Conservation (phyloP, 352 stramenopile species). For the Pythium pyrilobum region DNA sequence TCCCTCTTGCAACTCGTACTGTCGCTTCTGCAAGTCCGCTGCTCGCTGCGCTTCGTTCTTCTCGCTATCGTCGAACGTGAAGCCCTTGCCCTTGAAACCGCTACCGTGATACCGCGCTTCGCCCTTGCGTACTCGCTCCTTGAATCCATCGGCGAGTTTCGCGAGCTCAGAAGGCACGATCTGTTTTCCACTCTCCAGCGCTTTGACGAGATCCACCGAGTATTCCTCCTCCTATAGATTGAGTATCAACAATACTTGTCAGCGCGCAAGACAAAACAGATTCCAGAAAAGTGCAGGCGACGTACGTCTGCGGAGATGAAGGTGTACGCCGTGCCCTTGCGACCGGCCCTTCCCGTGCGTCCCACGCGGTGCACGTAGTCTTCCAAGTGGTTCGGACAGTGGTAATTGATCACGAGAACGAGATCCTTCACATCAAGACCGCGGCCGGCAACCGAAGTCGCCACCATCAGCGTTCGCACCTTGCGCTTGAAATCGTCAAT, state of each 20-base stretch:
- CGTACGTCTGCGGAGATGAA: conserved; percentile 95
- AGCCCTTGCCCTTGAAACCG: conserved; percentile 98
- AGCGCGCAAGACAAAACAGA: neutral
- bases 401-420: conserved; percentile 99
- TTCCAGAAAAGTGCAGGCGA: conserved; percentile 15
- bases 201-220: conserved; percentile 96
- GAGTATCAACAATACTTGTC: neutral
- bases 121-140: conserved; percentile 81
- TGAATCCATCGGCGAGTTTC: conserved; percentile 92
- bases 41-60: conserved; percentile 94
- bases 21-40: conserved; percentile 87
- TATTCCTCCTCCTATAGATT: conserved; percentile 93
- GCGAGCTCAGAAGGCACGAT: conserved; percentile 80
- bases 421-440: conserved; percentile 98
- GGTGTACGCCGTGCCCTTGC: conserved; percentile 98
- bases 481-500: conserved; percentile 99
- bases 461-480: conserved; percentile 89
- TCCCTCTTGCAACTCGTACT: conserved; percentile 86
- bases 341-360: conserved; percentile 92
- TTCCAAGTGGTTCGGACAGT: conserved; percentile 99
- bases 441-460: conserved; percentile 95
- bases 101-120: conserved; percentile 94
- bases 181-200: conserved; percentile 89
- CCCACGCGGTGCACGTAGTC: conserved; percentile 99
- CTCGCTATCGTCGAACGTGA: conserved; percentile 97